phyloP scores from a whole-genome alignment of 306 rosid species.

The Erythrophleum fordii region DNA sequence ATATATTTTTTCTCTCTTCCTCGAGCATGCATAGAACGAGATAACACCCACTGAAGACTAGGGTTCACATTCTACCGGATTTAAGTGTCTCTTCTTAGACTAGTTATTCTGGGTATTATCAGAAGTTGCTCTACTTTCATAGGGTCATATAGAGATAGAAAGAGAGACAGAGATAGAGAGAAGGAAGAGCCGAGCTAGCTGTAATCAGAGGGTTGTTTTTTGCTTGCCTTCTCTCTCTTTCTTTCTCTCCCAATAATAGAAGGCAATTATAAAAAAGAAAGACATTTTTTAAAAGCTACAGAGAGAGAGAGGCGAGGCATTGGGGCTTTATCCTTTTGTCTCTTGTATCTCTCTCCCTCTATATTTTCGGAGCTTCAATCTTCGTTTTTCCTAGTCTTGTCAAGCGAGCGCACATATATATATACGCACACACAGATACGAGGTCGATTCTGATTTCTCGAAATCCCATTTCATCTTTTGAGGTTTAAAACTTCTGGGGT shows the following conservation, averaged over 20 bases:
- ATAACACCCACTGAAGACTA: constrained; percentile 45
- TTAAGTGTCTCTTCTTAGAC: constrained; percentile 11
- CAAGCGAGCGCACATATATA: neutral
- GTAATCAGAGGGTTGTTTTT: constrained; percentile 1
- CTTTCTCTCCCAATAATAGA: constrained; percentile 50
- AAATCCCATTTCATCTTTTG: neutral
- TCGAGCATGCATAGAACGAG: constrained; percentile 71
- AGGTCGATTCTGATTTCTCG: constrained; percentile 11
- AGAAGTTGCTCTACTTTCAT: neutral
- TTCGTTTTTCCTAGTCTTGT: constrained; percentile 10
- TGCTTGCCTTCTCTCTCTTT: constrained; percentile 72
- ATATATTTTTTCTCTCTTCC: constrained; percentile 1
- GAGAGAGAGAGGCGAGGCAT: constrained; percentile 63
- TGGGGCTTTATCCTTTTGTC: constrained; percentile 60
- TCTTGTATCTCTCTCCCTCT: constrained; percentile 59
- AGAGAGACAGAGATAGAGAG: constrained; percentile 21
- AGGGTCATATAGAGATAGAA: neutral
- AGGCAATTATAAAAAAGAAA: constrained; percentile 14
- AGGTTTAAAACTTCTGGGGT: constrained; percentile 12
- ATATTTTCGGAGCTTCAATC: constrained; percentile 5
- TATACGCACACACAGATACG: neutral
- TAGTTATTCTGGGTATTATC: neutral
- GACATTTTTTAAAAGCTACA: constrained; percentile 8
- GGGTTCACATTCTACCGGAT: constrained; percentile 59
- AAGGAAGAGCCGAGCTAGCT: constrained; percentile 35